Conservation (phyloP, 179 eudicot genomes). For the Silene noctiflora region DNA sequence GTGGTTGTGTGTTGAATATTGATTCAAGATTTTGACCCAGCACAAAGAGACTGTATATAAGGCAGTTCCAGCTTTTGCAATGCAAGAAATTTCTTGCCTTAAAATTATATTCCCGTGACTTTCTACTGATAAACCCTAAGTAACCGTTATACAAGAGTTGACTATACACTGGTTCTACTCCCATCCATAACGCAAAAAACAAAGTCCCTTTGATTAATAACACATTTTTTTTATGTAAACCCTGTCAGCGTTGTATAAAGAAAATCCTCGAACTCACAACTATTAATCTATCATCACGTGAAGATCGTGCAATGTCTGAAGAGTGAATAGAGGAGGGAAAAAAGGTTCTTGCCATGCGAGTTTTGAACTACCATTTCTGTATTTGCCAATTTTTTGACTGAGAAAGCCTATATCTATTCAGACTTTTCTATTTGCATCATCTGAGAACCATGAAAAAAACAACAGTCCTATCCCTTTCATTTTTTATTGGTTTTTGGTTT, state of each 20-base stretch:
- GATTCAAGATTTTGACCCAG: background rate
- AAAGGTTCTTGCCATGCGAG: background rate
- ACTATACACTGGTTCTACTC: background rate
- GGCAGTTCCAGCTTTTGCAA: background rate
- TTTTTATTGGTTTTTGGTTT: constrained; percentile 14
- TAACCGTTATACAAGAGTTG: background rate
- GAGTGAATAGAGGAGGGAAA: background rate
- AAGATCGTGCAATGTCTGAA: background rate
- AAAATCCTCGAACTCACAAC: too few relatives aligned
- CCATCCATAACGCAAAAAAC: background rate
- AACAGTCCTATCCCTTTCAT: background rate
- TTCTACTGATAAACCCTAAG: background rate
- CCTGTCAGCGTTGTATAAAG: too few relatives aligned
- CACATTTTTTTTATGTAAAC: background rate
- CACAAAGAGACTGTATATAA: background rate
- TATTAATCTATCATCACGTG: background rate
- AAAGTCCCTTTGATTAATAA: background rate
- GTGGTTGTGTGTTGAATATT: constrained; percentile 9
- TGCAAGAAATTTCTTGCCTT: background rate
- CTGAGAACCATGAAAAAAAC: background rate
- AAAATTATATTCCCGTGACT: background rate
- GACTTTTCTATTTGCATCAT: background rate
- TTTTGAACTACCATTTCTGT: background rate
- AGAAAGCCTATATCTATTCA: background rate
- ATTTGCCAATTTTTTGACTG: background rate